Evolutionary conservation across 306 rosid species (phyloP), one percentile per base, ranked within the genome.

Genomic region (Ochetophila trinervis): DNA sequence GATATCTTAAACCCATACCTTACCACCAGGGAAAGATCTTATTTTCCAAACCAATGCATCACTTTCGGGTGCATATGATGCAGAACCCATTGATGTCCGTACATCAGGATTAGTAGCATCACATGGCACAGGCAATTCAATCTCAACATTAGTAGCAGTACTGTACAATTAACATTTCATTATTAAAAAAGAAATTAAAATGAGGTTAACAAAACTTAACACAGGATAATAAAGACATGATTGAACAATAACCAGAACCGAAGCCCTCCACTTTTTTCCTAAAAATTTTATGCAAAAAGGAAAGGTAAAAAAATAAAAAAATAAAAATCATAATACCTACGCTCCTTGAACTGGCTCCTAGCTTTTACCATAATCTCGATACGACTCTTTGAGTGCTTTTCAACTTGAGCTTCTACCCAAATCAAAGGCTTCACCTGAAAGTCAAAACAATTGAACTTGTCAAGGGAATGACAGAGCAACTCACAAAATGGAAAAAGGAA

Each of bases 341-440:
- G 96, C 85, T 91, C 98, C 95, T 91, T 91, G 79, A 85, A 91
- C 80, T 91, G 98, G 80, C 98, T 91, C 77, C 98, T 84, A 59
- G 98, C 95, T 74, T 91, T 91, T 65, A 91, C 98, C 84, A 77
- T 82, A 40, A 91, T 86, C 86, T 91, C 98, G 19, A 91, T 83
- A 66, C 98, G 95, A 64, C 96, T 91, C 79, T 91, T 91, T 40
- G 98, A 91, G 75, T 91, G 98, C 80, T 83, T 89, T 82, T 91
- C 98, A 77, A 91, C 86, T 80, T 75, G 95, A 81, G 92, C 95
- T 89, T 91, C 98, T 70, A 91, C 95, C 98, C 98, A 91, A 72
- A 91, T 80, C 73, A 91, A 76, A 62, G 98, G 98, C 63, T 89
- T 91, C 56, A 87, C 96, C 98, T 91, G 90, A 75, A 81, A 58